Evolutionary conservation across 2,329 filamentous ascomycete genomes (phyloP).

Genomic region (Truncatella angustata): DNA sequence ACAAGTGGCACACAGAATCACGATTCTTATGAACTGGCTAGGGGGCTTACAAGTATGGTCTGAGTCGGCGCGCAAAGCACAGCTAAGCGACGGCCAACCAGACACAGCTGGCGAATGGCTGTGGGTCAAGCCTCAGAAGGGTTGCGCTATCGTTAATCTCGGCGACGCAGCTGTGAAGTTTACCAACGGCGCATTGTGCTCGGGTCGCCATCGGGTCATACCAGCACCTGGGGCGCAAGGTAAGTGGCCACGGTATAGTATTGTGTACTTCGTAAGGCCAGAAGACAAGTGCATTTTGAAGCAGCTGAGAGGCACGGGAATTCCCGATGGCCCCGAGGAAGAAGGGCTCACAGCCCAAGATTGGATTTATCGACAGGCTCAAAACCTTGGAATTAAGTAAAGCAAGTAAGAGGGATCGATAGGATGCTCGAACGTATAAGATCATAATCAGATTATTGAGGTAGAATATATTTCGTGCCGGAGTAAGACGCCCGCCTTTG

Average conservation of each 20-base stretch:
- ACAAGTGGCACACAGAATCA: slow-evolving; percentile 24
- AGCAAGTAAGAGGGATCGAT: background rate
- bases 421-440: too few relatives aligned
- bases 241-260: slow-evolving; percentile 29
- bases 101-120: slow-evolving; percentile 30
- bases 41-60: slow-evolving; percentile 37
- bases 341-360: slow-evolving; percentile 23
- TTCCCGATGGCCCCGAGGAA: slow-evolving; percentile 21
- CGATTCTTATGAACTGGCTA: slow-evolving; percentile 37
- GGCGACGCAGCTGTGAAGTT: slow-evolving; percentile 37
- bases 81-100: slow-evolving; percentile 22
- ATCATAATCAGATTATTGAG: too few relatives aligned
- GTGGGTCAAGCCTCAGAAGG: slow-evolving; percentile 33
- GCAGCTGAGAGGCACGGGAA: slow-evolving; percentile 18
- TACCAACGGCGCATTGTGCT: slow-evolving; percentile 30
- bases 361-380: slow-evolving; percentile 25
- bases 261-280: slow-evolving; percentile 35
- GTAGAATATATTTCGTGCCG: too few relatives aligned
- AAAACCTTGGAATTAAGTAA: slow-evolving; percentile 18
- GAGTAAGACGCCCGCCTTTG: too few relatives aligned
- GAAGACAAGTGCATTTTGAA: slow-evolving; percentile 29
- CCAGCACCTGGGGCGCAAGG: slow-evolving; percentile 30
- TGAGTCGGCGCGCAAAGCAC: slow-evolving; percentile 24
- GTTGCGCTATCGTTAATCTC: slow-evolving; percentile 36
- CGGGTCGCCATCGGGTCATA: slow-evolving; percentile 34